Conservation (phyloP, 192 early-diverging fungal species). For the Coemansia sp. region DNA sequence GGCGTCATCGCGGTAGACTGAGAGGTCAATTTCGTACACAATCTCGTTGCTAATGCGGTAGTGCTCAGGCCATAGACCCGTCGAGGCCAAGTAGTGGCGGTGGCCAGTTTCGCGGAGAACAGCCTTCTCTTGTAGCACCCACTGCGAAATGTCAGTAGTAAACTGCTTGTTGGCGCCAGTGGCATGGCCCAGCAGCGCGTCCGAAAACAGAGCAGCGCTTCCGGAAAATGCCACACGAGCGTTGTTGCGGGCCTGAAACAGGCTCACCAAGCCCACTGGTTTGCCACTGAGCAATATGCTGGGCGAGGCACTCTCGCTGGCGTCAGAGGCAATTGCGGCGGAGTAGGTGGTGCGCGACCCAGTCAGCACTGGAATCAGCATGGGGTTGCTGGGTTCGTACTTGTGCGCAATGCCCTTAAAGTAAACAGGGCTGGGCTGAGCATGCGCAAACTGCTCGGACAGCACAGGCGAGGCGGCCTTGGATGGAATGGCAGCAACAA, state of each 20-base stretch:
- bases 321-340: not conserved
- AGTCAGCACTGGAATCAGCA: slow-evolving; percentile 62
- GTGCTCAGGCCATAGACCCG: slow-evolving; percentile 64
- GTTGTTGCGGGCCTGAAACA: slow-evolving; percentile 86
- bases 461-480: slow-evolving; percentile 44
- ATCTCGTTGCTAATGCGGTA: slow-evolving; percentile 95
- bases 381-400: slow-evolving; percentile 63
- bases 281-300: slow-evolving; percentile 56
- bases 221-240: slow-evolving; percentile 84
- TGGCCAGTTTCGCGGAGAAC: slow-evolving; percentile 62
- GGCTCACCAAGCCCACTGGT: slow-evolving; percentile 70
- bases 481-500: slow-evolving; percentile 57
- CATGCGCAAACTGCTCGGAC: slow-evolving; percentile 4
- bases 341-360: slow-evolving; percentile 67
- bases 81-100: slow-evolving; percentile 61
- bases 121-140: slow-evolving; percentile 90
- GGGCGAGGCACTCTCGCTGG: slow-evolving; percentile 9
- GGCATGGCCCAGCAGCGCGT: slow-evolving; percentile 56
- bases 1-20: slow-evolving; percentile 70
- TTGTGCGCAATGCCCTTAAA: slow-evolving; percentile 80
- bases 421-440: slow-evolving; percentile 28
- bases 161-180: slow-evolving; percentile 70
- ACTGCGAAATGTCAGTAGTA: slow-evolving; percentile 70
- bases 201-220: slow-evolving; percentile 77
- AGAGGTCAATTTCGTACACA: slow-evolving; percentile 79